Evolutionary conservation across 305 asterid species (phyloP).

Genomic region (Fraxinus latifolia): DNA sequence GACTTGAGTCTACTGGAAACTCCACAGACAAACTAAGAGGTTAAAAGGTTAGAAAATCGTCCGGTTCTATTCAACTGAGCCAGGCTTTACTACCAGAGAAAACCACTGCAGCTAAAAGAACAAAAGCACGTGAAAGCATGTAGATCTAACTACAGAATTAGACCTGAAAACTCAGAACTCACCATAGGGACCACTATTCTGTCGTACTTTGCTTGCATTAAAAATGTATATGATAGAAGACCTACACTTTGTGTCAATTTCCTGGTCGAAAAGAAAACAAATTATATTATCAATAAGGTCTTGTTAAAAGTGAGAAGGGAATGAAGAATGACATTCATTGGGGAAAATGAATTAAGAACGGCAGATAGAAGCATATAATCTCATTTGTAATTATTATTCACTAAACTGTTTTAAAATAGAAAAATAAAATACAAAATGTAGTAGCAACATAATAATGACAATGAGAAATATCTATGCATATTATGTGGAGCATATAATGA

Average conservation of each 20-base stretch:
- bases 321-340: neutral
- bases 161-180: slow-evolving; percentile 35
- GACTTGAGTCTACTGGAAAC: neutral
- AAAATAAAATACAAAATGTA: neutral
- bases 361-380: neutral
- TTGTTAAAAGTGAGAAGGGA: slow-evolving; percentile 12
- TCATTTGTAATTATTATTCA: neutral
- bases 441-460: neutral
- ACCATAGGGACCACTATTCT: slow-evolving; percentile 96
- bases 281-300: slow-evolving; percentile 6
- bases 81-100: slow-evolving; percentile 1
- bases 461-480: neutral
- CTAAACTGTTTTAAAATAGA: neutral
- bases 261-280: slow-evolving; percentile 44
- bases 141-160: slow-evolving; percentile 24
- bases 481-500: neutral
- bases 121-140: slow-evolving; percentile 1
- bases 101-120: slow-evolving; percentile 18
- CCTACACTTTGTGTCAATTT: slow-evolving; percentile 76
- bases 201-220: slow-evolving; percentile 70
- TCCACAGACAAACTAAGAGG: neutral
- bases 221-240: slow-evolving; percentile 84
- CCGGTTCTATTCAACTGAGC: slow-evolving; percentile 2
- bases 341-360: slow-evolving; percentile 1
- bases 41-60: neutral